Conservation (phyloP, 768 basidiomycete species). For the Boletus reticulatus region DNA sequence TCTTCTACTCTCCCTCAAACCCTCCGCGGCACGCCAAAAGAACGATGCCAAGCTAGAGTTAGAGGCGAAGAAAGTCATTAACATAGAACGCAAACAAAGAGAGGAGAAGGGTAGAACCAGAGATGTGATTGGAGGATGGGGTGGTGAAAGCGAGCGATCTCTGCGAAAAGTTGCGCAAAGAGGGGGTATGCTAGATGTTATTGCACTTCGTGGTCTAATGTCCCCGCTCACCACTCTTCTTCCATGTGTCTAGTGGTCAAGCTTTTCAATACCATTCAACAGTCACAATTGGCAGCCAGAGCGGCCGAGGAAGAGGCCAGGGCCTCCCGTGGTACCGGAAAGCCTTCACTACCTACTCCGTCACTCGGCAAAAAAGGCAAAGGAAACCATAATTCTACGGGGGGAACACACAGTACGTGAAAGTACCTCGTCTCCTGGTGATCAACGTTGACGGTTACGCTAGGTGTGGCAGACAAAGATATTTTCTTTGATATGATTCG, state of each 20-base stretch:
- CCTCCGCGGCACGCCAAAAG: conserved; percentile 62
- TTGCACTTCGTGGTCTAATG: not conserved
- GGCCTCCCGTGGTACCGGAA: conserved; percentile 65
- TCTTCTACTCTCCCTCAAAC: conserved; percentile 75
- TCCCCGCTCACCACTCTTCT: not conserved
- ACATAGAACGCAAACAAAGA: conserved; percentile 68
- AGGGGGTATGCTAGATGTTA: conserved; percentile 52
- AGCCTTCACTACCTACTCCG: conserved; percentile 70
- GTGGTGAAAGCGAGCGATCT: conserved; percentile 73
- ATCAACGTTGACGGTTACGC: conserved; percentile 2
- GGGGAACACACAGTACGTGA: conserved; percentile 56
- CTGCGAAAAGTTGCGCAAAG: conserved; percentile 82
- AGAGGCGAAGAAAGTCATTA: conserved; percentile 69
- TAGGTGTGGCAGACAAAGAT: conserved; percentile 63
- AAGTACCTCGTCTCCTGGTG: not conserved
- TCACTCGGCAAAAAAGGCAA: conserved; percentile 47
- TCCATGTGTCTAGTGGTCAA: conserved; percentile 57
- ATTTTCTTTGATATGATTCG: conserved; percentile 83
- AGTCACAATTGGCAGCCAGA: conserved; percentile 61
- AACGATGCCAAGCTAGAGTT: conserved; percentile 76
- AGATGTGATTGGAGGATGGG: conserved; percentile 88
- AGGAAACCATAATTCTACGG: conserved; percentile 50
- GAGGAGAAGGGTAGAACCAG: conserved; percentile 66
- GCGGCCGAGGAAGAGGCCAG: conserved; percentile 57
- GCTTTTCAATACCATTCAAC: conserved; percentile 83